Conservation (phyloP, 352 stramenopile genomes). For the Pythium scleroteichum region DNA sequence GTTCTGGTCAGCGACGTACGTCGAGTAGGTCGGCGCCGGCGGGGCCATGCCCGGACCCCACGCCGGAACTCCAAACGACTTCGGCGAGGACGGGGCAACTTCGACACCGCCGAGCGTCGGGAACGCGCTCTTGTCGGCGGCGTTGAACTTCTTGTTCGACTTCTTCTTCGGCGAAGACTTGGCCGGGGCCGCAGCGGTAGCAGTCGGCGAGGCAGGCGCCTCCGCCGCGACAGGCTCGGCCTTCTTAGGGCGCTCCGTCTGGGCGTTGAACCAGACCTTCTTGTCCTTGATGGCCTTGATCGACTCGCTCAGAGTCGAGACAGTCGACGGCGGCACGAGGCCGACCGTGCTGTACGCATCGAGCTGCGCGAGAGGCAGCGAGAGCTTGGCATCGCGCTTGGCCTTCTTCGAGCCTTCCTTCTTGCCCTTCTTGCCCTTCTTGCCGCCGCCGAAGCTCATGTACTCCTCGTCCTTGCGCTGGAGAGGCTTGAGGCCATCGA, state of each 20-base stretch:
- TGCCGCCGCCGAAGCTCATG: slow-evolving; percentile 69
- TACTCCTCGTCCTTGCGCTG: slow-evolving; percentile 87
- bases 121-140: slow-evolving; percentile 75
- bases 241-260: slow-evolving; percentile 53
- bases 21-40: slow-evolving; percentile 33
- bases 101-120: slow-evolving; percentile 66
- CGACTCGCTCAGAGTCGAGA: slow-evolving; percentile 80
- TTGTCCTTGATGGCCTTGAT: slow-evolving; percentile 95
- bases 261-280: slow-evolving; percentile 88
- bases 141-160: slow-evolving; percentile 83
- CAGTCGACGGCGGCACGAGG: slow-evolving; percentile 87
- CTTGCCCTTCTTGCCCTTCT: slow-evolving; percentile 66
- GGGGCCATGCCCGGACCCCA: slow-evolving; percentile 67
- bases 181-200: slow-evolving; percentile 24
- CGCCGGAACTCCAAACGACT: slow-evolving; percentile 14
- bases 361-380: slow-evolving; percentile 73
- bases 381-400: slow-evolving; percentile 82
- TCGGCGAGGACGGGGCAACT: slow-evolving; percentile 31
- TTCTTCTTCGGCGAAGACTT: slow-evolving; percentile 63
- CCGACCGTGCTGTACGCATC: slow-evolving; percentile 92
- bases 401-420: slow-evolving; percentile 62
- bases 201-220: slow-evolving; percentile 34
- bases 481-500: slow-evolving; percentile 93
- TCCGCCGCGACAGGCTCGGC: slow-evolving; percentile 8
- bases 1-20: slow-evolving; percentile 26